Conservation (phyloP, 257 asterid species). For the Lantana camara region DNA sequence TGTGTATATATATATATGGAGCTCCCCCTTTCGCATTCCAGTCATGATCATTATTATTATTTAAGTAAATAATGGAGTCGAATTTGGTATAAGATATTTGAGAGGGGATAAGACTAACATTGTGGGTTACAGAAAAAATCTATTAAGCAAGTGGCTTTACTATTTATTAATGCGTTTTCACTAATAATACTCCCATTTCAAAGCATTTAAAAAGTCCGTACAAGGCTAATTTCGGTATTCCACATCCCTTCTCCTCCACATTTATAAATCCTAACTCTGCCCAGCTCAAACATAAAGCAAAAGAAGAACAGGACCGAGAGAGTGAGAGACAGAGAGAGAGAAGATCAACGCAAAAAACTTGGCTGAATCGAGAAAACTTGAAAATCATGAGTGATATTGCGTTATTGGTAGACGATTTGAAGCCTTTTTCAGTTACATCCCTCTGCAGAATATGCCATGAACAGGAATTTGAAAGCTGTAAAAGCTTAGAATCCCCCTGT, state of each 20-base stretch:
- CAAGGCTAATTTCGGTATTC: slow-evolving; percentile 44
- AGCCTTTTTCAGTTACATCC: slow-evolving; percentile 27
- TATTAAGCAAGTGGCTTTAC: background rate
- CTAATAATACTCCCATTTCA: background rate
- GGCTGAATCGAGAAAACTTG: background rate
- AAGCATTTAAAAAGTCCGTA: background rate
- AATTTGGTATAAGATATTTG: background rate
- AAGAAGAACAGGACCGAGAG: slow-evolving; percentile 3
- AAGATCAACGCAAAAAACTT: slow-evolving; percentile 30
- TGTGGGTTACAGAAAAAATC: background rate
- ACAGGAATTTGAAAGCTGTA: slow-evolving; percentile 65
- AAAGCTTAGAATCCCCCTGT: slow-evolving; percentile 70
- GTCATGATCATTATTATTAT: no score
- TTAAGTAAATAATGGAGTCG: background rate
- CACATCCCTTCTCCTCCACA: background rate
- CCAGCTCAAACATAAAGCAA: no score
- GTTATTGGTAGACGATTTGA: slow-evolving; percentile 49
- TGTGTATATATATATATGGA: no score
- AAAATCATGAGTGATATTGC: slow-evolving; percentile 54
- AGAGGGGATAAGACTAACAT: background rate
- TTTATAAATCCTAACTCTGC: slow-evolving; percentile 19
- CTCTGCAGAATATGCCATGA: slow-evolving; percentile 93
- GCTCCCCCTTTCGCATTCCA: no score
- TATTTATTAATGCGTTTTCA: background rate
- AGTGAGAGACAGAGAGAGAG: slow-evolving; percentile 14